These are phyloP conservation scores for Aspergillus pseudoviridinutans DNA, from an alignment of 2,329 filamentous ascomycete genomes.

Conservation along the genomic window DNA sequence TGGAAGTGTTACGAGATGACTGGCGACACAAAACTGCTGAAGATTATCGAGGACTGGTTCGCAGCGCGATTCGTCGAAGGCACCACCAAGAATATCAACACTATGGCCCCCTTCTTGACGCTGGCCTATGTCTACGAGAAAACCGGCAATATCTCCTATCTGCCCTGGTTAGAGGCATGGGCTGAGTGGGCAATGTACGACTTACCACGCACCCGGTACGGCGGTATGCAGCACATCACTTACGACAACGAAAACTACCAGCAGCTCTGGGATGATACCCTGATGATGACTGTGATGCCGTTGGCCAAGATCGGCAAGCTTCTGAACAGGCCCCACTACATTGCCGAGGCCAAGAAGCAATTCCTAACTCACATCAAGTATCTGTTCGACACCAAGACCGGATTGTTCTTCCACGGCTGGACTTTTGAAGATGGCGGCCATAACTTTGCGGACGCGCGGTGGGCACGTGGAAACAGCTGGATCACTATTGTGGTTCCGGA, in stretches of 20 bases:
- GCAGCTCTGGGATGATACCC: constrained; percentile 79
- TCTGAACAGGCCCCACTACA: constrained; percentile 65
- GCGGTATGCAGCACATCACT: constrained; percentile 71
- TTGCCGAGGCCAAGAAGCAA: constrained; percentile 73
- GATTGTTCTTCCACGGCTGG: constrained; percentile 80
- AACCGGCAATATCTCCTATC: constrained; percentile 63
- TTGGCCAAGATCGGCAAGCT: constrained; percentile 76
- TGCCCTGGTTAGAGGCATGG: constrained; percentile 76
- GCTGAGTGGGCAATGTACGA: constrained; percentile 80
- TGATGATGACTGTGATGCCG: constrained; percentile 84
- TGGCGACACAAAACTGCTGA: constrained; percentile 55
- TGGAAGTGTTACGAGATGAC: constrained; percentile 78
- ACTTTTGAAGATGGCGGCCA: constrained; percentile 65
- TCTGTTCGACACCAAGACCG: constrained; percentile 66
- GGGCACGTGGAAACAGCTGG: constrained; percentile 60
- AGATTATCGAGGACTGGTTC: constrained; percentile 72
- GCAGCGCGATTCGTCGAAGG: constrained; percentile 62
- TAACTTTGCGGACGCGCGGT: constrained; percentile 54
- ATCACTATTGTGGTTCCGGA: constrained; percentile 80
- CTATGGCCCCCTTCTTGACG: constrained; percentile 73
- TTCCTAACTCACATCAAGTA: constrained; percentile 76
- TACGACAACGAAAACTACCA: constrained; percentile 67
- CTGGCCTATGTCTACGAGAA: constrained; percentile 75
- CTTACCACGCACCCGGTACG: constrained; percentile 65
- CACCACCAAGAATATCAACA: constrained; percentile 83